Evolutionary conservation across 805 yeast species (phyloP), one percentile per base, ranked within the genome.

Genomic region (Candida michaelii): DNA sequence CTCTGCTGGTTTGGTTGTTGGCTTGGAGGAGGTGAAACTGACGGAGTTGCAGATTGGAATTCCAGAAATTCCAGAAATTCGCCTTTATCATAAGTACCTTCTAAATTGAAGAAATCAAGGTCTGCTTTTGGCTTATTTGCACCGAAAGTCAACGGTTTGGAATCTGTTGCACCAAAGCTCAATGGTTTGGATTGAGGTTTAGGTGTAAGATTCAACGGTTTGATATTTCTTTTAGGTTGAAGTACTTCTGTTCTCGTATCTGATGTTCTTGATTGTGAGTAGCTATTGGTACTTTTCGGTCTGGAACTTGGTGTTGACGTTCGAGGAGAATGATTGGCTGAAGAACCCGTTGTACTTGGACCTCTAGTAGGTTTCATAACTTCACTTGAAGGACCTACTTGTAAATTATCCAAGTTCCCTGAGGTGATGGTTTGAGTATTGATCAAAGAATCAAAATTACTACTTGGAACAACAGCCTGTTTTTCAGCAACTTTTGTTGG

Each of bases 401-500:
- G 21, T 17, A 29, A 24, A 13, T n/a, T 38, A 4, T 48, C 51
- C 34, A 45, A 31, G 15, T 35, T 44, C n/a, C 43, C 43, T 10
- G 44, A 13, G 12, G 38, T 48, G 11, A 48, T 41, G 2, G 42
- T 6, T 14, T 42, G 41, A 13, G 59, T 56, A 31, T 59, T 56
- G 16, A 68, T 55, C 33, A 69, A 54, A 0, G 66, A 47, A 23
- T 59, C 61, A 44, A 68, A 65, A 36, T 54, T 51, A n/a, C 27
- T 15, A 3, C 39, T 14, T 5, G 16, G 29, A 5, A 39, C 36
- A 5, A 13, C 12, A 1, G 27, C 25, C n/a, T n/a, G 29, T n/a
- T 23, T 37, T 15, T 38, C 36, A 5, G 42, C 35, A 1, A 25
- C 40, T 25, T 41, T 43, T 5, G 32, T 39, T 2, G 63, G 55